phyloP scores from a whole-genome alignment of 371 early-diverging fungal species.

The Actinomucor elegans region DNA sequence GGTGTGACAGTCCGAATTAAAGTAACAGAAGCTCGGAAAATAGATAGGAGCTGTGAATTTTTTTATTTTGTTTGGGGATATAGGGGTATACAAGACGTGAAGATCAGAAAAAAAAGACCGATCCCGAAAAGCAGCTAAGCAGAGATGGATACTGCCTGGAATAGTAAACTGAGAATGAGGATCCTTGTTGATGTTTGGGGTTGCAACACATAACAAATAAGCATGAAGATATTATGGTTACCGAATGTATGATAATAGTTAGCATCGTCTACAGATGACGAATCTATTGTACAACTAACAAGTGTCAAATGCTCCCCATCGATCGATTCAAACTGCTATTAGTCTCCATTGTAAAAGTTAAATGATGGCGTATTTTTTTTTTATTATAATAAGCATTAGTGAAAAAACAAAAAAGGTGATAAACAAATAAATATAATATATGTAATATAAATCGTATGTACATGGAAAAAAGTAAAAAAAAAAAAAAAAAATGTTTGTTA shows the following conservation, averaged over 20 bases:
- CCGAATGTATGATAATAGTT: too few relatives aligned
- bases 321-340: too few relatives aligned
- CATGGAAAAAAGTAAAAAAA: not conserved
- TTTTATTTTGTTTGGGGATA: too few relatives aligned
- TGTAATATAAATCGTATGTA: not conserved
- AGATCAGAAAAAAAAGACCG: not conserved
- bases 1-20: not conserved
- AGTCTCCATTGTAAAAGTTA: too few relatives aligned
- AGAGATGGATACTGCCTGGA: not conserved
- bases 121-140: slow-evolving; percentile 2
- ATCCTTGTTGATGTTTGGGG: not conserved
- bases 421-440: not conserved
- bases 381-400: too few relatives aligned
- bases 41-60: not conserved
- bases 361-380: too few relatives aligned
- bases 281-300: too few relatives aligned
- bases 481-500: not conserved
- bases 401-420: not conserved
- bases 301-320: too few relatives aligned
- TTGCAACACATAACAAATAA: not conserved
- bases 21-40: slow-evolving; percentile 2
- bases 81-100: not conserved
- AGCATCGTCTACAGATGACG: too few relatives aligned
- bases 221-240: not conserved
- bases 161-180: slow-evolving; percentile 4